Base-by-base conservation (phyloP, 345 rosid species). In the Geranium brycei region DNA sequence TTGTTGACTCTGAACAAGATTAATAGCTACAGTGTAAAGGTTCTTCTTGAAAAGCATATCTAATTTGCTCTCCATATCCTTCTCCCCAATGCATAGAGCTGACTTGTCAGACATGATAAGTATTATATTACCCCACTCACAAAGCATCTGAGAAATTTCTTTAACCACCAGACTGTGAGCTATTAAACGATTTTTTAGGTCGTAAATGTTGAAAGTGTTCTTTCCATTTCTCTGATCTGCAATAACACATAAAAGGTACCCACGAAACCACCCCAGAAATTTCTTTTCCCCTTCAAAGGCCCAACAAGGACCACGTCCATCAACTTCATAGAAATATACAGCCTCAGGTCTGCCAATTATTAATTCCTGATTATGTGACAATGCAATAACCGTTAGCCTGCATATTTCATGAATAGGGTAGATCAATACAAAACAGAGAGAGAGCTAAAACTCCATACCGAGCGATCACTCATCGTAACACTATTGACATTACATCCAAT, bases 301-400 rank as follows among this genome's bases (percentile, higher is more conserved):
- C 99, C 97, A 88, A 74, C 99, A 93, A 32, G 99, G 99, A 74
- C 97, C 99, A 31, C 97, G 96, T 10, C 99, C 99, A 77, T 93
- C 99, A 73, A 90, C 84, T 72, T 93, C 97, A 47, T 88, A 93
- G 76, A 93, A 90, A 64, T 85, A 93, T 53, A 93, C 96, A 67
- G 99, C 99, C 79, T 93, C 99, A 31, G 91, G 89, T 59, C 92
- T 83, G 62, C 99, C 99, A 73, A 90, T 72, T 71, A 93, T 88
- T 59, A 93, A 75, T 76, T 93, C 97, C 99, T 93, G 82, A 67
- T 47, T 58, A 73, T 31, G 74, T 23, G 30, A 61, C 55, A 72
- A 60, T 57, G 31, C 53, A 35, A 38, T 14, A 17, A 60, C 31
- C 53, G 40, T 66, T 62, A 56, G 58, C 60, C 47, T 17, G 31